Base-by-base conservation (phyloP, 768 basidiomycete species). In the Arthromyces matolae region DNA sequence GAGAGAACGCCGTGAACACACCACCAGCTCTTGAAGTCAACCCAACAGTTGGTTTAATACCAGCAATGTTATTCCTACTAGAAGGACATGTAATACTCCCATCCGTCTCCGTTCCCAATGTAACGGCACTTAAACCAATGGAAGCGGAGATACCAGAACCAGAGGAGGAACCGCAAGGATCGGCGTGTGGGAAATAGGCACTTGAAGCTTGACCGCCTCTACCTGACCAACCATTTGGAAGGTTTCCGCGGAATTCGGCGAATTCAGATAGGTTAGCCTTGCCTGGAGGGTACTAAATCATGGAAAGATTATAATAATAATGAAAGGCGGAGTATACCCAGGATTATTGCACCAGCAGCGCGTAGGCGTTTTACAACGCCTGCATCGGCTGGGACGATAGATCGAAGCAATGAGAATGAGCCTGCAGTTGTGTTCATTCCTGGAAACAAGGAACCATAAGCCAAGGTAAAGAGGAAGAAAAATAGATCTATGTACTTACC, bases 31-130 rank as follows among this genome's bases (percentile, higher is more conserved):
- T 69, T 4, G 80, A 82, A 3, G 79, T 80, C 27, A 81, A 60
- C 0, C 81, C 81, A 8, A 83, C 71, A 2, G 78, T 83, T 0
- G 82, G 78, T 53, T 81, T 81, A 38, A 83, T 78, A 0, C 80
- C 81, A 3, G 70, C 81, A 5, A 81, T 33, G 51, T 81, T 81
- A 43, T 81, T 81, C 16, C 70, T 60, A 53, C 68, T 70, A 0
- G 75, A 61, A 19, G 79, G 82, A 50, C 72, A 80, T 3, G 69
- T 75, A 22, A 81, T 79, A 44, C 78, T 79, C 6, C 81, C 78
- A 48, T 76, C 72, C 0, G 78, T 79, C 46, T 80, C 78, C 3
- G 76, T 69, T 8, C 73, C 77, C 1, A 80, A 63, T 0, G 72
- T 63, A 2, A 76, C 75, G 12, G 76, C 64, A n/a, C 68, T 62